Evolutionary conservation across 495 filamentous ascomycete genomes (phyloP), one percentile per base, ranked within the genome.

Genomic region (Tricharina praecox): DNA sequence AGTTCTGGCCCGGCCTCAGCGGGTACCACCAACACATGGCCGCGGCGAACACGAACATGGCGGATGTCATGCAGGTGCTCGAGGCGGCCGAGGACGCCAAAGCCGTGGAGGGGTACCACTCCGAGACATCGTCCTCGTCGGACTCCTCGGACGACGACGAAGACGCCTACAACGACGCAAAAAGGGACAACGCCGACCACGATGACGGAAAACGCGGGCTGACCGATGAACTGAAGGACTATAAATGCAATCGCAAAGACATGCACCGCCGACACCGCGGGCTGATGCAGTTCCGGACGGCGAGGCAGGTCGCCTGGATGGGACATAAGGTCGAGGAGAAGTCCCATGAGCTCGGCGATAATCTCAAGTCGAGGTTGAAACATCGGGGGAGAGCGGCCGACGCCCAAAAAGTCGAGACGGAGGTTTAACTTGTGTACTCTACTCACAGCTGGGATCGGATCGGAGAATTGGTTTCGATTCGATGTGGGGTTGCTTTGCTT

Each of bases 251-350:
- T 55, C 69, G 67, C 60, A 65, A 66, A 45, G 73, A 76, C 26
- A 60, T 81, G 53, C 73, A 78, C 55, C 64, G 78, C 5, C 76
- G 79, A 64, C 76, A 81, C 50, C 64, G 77, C 21, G 78, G 78
- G 15, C 50, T 81, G 55, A 81, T 81, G 77, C 77, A 81, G 59
- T 82, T 78, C 78, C 77, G 70, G 58, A 75, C 78, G 19, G 69
- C 77, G 64, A 62, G 78, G 53, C 80, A 79, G 54, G 63, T 69
- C 42, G 71, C 72, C 60, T 81, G 81, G 51, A 77, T 76, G 26
- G 79, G 78, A 66, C 68, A 81, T 56, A 73, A 81, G 66, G 68
- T 72, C 0, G 68, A 71, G 48, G 72, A 71, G 50, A 76, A 21
- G 15, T n/a, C 10, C 2, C 16, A 46, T 33, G 25, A 35, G 19